Base-by-base conservation (phyloP, 805 yeast genomes). In the Schizosaccharomyces lindneri region DNA sequence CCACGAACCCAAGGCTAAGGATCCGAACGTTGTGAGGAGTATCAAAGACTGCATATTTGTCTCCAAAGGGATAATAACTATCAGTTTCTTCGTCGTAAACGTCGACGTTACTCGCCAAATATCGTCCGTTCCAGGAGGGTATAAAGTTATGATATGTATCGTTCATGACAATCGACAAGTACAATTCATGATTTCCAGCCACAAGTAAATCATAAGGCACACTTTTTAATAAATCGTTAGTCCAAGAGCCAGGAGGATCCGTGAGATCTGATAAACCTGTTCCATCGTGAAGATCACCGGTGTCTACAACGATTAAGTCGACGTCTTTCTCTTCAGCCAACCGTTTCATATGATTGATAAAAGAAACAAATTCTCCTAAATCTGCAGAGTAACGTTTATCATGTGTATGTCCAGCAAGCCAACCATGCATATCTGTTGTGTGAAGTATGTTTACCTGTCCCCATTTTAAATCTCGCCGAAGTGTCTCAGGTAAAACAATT, bases 221-320 rank as follows among this genome's bases (percentile, higher is more conserved):
- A 63, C 65, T 72, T 65, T 78, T 78, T 69, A 89, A 85, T 0
- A 89, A 76, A 1, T 76, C 75, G 32, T 82, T 78, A 0, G 93
- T 79, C 17, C 74, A 70, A 4, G 72, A 67, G 0, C 96, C 97
- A 68, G 83, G 84, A 1, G 90, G 86, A 2, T 43, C 62, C 0
- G 95, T 83, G 15, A 84, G 81, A 72, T 90, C 97, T 4, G 66
- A 64, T 13, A 88, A 72, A 0, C 97, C 97, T 69, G 87, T 89
- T 0, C 97, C 97, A 70, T 90, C 97, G 67, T 87, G 95, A 64
- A 87, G 81, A 71, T 90, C 97, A 4, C 97, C 97, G 0, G 94
- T 81, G 68, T 90, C 97, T 2, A 90, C 76, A 4, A 88, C 67
- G 3, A 90, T 66, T 21, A 89, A 69, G 68, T 90, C 97, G 21